Percentiles rank a stretch among this genome's conserved stretches.
Conservation (phyloP, 2,329 filamentous ascomycete genomes). For the Verticillium isaacii region DNA sequence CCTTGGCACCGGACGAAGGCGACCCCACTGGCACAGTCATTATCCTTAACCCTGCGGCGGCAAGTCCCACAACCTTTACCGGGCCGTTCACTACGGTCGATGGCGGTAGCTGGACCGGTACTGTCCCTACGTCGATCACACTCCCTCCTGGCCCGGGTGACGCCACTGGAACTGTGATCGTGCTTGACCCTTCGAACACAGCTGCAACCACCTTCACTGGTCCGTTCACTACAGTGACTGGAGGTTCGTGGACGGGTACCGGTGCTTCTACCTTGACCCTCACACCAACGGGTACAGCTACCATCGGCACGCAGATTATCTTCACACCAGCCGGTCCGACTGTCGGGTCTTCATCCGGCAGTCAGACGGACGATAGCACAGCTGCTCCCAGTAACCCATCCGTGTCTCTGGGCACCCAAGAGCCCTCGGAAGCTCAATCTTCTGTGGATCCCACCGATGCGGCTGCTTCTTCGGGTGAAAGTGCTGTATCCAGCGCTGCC, state of each 20-base stretch:
- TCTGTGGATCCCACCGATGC: background rate
- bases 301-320: background rate
- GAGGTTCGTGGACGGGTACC: background rate
- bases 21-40: background rate
- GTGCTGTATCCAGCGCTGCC: background rate
- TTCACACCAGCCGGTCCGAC: background rate
- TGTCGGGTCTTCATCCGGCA: background rate
- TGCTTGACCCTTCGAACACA: background rate
- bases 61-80: background rate
- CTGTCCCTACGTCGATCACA: background rate
- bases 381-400: background rate
- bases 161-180: background rate
- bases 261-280: background rate
- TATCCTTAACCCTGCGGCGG: background rate
- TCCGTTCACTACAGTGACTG: background rate
- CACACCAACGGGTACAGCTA: background rate
- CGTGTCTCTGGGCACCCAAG: background rate
- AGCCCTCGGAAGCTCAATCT: background rate
- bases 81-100: background rate
- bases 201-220: background rate
- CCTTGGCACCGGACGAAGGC: background rate
- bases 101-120: background rate
- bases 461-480: background rate
- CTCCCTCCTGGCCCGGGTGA: background rate
- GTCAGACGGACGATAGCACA: background rate